Percentiles rank a stretch among this genome's conserved stretches.
phyloP scores from a whole-genome alignment of 805 yeast genomes.

The Saturnispora saitoi region DNA sequence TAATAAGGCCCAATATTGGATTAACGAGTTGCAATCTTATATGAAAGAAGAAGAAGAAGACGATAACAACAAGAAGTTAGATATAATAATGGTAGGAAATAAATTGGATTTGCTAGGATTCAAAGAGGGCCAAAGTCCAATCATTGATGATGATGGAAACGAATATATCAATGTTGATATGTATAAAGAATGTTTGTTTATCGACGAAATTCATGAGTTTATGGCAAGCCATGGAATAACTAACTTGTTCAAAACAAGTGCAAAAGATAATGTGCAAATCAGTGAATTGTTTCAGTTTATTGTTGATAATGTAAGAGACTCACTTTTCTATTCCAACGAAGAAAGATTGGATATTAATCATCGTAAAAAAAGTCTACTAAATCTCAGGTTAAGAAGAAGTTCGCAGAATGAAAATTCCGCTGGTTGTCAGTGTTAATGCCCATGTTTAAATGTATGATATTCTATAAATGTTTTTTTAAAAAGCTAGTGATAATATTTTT shows the following conservation, averaged over 20 bases:
- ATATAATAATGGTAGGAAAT: slow-evolving; percentile 63
- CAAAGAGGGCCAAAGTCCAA: slow-evolving; percentile 12
- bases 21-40: slow-evolving; percentile 54
- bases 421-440: slow-evolving; percentile 19
- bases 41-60: slow-evolving; percentile 18
- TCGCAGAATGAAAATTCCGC: neutral
- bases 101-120: slow-evolving; percentile 52
- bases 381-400: neutral
- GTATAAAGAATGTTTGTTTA: slow-evolving; percentile 18
- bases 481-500: neutral
- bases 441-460: neutral
- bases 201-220: slow-evolving; percentile 18
- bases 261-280: slow-evolving; percentile 63
- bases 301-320: slow-evolving; percentile 23
- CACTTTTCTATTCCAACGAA: slow-evolving; percentile 20
- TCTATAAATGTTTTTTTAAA: neutral
- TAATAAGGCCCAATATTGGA: slow-evolving; percentile 78
- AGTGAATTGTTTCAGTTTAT: slow-evolving; percentile 33
- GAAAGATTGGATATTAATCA: slow-evolving; percentile 11
- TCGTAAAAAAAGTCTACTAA: slow-evolving; percentile 6
- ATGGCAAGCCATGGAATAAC: slow-evolving; percentile 16
- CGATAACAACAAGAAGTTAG: slow-evolving; percentile 17
- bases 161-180: neutral
- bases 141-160: neutral
- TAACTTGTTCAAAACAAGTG: slow-evolving; percentile 44